Evolutionary conservation across 768 basidiomycete genomes (phyloP).

Genomic region (Termitomyces sp.): DNA sequence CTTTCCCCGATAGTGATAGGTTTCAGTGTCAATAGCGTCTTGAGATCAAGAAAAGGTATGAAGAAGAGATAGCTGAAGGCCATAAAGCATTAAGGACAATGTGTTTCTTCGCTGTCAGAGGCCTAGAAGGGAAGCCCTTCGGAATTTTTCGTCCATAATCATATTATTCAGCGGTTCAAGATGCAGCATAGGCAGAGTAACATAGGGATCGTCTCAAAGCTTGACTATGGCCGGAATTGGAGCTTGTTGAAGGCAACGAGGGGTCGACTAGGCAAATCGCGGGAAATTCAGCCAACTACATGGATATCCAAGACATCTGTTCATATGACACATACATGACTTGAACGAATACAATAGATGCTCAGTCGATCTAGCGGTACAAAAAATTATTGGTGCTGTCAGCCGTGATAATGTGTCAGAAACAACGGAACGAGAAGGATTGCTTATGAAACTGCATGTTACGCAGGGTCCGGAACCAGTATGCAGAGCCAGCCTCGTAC

Average conservation of each 20-base stretch:
- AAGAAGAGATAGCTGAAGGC: not conserved
- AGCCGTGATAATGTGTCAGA: not conserved
- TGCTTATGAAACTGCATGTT: not conserved
- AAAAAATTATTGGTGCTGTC: not conserved
- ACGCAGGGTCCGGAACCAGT: no score
- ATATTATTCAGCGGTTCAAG: not conserved
- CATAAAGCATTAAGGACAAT: not conserved
- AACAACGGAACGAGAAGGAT: not conserved
- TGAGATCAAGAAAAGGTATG: not conserved
- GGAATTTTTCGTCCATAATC: not conserved
- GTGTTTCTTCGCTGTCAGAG: not conserved
- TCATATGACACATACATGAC: not conserved
- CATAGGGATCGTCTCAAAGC: not conserved
- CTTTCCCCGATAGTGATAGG: no score
- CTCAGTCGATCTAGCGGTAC: not conserved
- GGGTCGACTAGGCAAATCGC: not conserved
- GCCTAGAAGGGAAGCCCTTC: not conserved
- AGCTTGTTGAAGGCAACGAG: not conserved
- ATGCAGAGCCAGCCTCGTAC: not conserved
- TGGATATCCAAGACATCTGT: not conserved
- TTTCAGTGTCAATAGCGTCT: not conserved
- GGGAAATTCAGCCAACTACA: not conserved
- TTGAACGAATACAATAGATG: not conserved
- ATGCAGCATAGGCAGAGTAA: not conserved
- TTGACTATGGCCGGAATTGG: not conserved